phyloP scores from a whole-genome alignment of 2,329 filamentous ascomycete genomes.

The Fusarium sororula region DNA sequence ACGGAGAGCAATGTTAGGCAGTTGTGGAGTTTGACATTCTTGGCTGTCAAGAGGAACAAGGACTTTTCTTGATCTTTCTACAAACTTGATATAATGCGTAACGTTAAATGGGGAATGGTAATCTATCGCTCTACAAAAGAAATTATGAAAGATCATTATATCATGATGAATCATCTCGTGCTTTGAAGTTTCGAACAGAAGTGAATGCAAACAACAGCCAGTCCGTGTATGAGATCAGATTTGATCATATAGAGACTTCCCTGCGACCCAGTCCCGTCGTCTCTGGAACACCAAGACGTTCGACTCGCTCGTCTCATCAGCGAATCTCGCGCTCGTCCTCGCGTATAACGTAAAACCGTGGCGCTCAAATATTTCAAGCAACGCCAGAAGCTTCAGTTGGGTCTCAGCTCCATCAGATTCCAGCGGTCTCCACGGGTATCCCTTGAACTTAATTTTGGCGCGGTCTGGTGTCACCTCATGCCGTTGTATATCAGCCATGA shows the following conservation, averaged over 20 bases:
- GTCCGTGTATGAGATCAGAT: background rate
- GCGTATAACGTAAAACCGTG: constrained; percentile 11
- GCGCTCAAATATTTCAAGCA: constrained; percentile 12
- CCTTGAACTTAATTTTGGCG: constrained; percentile 21
- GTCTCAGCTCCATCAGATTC: background rate
- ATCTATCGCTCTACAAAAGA: rapidly evolving
- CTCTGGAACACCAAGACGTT: constrained; percentile 24
- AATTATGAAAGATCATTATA: too few species aligned
- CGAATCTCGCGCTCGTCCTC: background rate
- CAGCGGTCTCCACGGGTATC: background rate
- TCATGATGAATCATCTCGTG: background rate
- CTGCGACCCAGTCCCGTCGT: background rate
- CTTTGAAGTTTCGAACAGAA: too few species aligned
- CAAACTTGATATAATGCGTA: too few species aligned
- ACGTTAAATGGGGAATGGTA: rapidly evolving
- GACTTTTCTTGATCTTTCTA: background rate
- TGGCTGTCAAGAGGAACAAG: constrained; percentile 25
- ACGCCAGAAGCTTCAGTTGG: constrained; percentile 4
- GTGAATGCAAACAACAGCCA: too few species aligned
- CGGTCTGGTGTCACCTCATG: background rate
- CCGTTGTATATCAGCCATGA: background rate
- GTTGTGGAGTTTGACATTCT: constrained; percentile 33
- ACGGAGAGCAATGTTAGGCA: constrained; percentile 33
- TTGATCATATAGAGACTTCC: background rate
- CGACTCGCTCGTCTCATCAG: background rate